phyloP scores from a whole-genome alignment of 148 eudicot species.

The Silene conica region DNA sequence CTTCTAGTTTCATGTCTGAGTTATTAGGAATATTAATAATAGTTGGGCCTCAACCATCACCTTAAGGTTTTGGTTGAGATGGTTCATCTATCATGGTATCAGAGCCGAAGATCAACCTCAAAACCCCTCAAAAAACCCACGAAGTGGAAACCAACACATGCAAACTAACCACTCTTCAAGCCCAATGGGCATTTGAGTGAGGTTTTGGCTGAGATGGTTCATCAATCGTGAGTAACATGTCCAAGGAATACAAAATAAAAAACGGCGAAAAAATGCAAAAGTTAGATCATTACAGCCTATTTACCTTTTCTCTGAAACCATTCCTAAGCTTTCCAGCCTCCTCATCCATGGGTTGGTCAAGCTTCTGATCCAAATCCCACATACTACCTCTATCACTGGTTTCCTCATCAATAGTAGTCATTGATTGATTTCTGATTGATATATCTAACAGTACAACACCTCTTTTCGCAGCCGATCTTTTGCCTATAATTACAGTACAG shows the following conservation, averaged over 20 bases:
- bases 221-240: no score
- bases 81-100: no score
- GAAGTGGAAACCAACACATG: no score
- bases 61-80: no score
- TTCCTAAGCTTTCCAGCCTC: slow-evolving; percentile 82
- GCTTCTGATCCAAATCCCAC: slow-evolving; percentile 94
- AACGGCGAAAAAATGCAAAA: neutral
- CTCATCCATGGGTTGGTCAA: slow-evolving; percentile 95
- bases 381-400: slow-evolving; percentile 57
- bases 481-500: neutral
- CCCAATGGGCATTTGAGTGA: no score
- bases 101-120: no score
- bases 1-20: neutral
- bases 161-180: no score
- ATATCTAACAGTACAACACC: neutral
- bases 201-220: no score
- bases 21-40: no score
- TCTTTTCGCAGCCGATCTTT: slow-evolving; percentile 2
- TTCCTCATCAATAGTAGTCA: slow-evolving; percentile 41
- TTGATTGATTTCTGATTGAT: slow-evolving; percentile 12
- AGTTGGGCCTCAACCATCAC: no score
- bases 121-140: no score
- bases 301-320: slow-evolving; percentile 81
- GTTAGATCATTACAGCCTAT: neutral
- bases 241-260: neutral